A percentile compares a stretch with the other conserved stretches of the same genome.
phyloP scores from a whole-genome alignment of 2,329 filamentous ascomycete genomes.

The Pseudogymnoascus sp. region DNA sequence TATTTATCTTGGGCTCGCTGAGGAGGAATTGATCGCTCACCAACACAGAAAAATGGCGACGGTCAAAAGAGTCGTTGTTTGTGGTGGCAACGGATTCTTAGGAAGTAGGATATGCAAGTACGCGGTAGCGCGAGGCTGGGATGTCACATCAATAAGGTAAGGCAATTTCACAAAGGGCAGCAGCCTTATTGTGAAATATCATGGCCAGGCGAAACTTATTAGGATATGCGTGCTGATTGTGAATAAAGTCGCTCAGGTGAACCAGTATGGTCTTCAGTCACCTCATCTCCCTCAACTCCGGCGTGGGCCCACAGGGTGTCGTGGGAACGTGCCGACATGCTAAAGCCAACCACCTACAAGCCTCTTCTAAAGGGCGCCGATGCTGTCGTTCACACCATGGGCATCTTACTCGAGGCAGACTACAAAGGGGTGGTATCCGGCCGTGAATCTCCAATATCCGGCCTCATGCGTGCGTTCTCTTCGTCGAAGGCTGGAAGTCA shows the following conservation, averaged over 20 bases:
- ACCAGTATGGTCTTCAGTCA: conserved; percentile 74
- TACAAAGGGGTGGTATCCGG: conserved; percentile 90
- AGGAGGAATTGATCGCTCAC: neutral
- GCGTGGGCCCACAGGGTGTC: conserved; percentile 74
- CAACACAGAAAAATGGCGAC: conserved; percentile 15
- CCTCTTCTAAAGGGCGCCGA: conserved; percentile 68
- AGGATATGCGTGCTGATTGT: conserved; percentile 7
- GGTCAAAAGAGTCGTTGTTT: conserved; percentile 74
- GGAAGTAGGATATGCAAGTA: conserved; percentile 85
- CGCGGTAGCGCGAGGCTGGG: conserved; percentile 77
- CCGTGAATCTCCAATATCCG: conserved; percentile 70
- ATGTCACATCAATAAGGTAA: conserved; percentile 87
- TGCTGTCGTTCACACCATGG: conserved; percentile 90
- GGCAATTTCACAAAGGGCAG: conserved; percentile 5
- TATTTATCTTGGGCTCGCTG: neutral
- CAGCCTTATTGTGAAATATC: neutral
- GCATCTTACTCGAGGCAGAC: conserved; percentile 91
- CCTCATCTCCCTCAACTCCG: conserved; percentile 57
- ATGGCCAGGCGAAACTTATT: neutral
- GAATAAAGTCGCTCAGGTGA: conserved; percentile 72
- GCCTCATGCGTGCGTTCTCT: conserved; percentile 71
- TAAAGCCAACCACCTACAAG: conserved; percentile 73
- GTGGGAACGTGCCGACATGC: conserved; percentile 84
- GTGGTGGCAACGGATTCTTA: conserved; percentile 88
- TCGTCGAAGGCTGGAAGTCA: conserved; percentile 53